Conservation (phyloP, 208 protist species). For the Acanthamoeba lugdunensis region DNA sequence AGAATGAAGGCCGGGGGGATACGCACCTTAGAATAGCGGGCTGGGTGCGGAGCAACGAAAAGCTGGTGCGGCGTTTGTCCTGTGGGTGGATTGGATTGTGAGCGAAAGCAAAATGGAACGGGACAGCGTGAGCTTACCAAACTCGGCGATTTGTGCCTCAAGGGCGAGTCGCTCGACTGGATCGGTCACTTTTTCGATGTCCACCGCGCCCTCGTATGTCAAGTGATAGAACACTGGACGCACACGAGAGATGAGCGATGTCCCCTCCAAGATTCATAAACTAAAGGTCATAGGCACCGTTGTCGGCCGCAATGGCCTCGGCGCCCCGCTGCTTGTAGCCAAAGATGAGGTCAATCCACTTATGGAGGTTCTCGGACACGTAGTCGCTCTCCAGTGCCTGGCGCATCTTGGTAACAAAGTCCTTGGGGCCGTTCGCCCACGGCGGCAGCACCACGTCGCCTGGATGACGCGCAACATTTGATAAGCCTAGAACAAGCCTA, state of each 20-base stretch:
- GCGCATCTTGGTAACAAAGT: slow-evolving; percentile 93
- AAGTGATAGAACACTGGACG: slow-evolving; percentile 93
- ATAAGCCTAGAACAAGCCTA: neutral
- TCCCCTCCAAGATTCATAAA: neutral
- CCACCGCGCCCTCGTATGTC: slow-evolving; percentile 95
- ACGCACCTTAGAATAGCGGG: slow-evolving; percentile 39
- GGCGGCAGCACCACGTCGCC: slow-evolving; percentile 94
- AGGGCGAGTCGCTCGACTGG: slow-evolving; percentile 90
- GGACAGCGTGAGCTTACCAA: slow-evolving; percentile 96
- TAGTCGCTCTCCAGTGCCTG: slow-evolving; percentile 94
- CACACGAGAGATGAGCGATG: neutral
- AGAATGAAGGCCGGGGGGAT: neutral
- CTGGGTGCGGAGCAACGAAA: slow-evolving; percentile 13
- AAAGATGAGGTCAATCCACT: slow-evolving; percentile 98
- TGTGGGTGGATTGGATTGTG: neutral
- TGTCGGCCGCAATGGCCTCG: slow-evolving; percentile 90
- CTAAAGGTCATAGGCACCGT: slow-evolving; percentile 80
- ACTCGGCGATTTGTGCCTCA: slow-evolving; percentile 95
- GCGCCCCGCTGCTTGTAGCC: slow-evolving; percentile 92
- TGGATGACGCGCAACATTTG: neutral
- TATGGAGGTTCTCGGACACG: slow-evolving; percentile 92
- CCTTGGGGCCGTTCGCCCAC: slow-evolving; percentile 91
- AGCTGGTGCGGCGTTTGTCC: slow-evolving; percentile 74
- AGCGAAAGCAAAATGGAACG: slow-evolving; percentile 94
- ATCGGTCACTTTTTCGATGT: slow-evolving; percentile 89